phyloP scores from a whole-genome alignment of 306 rosid species.

The Pyrus betulifolia region DNA sequence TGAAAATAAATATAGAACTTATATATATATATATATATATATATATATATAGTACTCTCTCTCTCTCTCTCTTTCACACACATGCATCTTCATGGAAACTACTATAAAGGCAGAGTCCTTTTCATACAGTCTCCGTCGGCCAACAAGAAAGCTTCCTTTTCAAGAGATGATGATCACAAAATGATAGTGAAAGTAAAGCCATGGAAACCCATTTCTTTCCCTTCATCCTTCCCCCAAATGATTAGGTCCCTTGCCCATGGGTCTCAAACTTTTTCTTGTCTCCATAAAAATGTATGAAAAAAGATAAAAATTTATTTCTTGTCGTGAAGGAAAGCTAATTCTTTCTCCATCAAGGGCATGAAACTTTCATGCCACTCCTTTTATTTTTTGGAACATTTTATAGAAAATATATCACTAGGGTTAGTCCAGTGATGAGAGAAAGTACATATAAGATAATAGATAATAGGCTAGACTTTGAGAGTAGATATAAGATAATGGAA shows the following conservation, averaged over 20 bases:
- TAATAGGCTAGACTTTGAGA: no score
- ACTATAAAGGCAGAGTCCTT: constrained; percentile 32
- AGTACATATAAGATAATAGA: no score
- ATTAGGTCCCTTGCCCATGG: constrained; percentile 38
- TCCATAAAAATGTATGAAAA: background rate
- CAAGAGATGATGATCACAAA: constrained; percentile 60
- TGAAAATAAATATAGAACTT: background rate
- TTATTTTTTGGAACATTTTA: background rate
- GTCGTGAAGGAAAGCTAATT: constrained; percentile 6
- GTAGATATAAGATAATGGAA: no score
- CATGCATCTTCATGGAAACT: background rate
- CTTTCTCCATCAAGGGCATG: constrained; percentile 7
- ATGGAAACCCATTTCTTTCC: constrained; percentile 38
- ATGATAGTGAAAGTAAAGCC: constrained; percentile 62
- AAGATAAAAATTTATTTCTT: constrained; percentile 20
- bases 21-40: background rate
- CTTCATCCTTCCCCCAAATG: constrained; percentile 57
- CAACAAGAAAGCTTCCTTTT: constrained; percentile 74
- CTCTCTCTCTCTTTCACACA: background rate
- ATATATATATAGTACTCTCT: background rate
- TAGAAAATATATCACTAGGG: background rate
- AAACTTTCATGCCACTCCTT: background rate
- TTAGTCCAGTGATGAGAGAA: background rate
- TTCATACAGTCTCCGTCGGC: constrained; percentile 35
- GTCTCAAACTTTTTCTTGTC: constrained; percentile 28